Evolutionary conservation across 2,329 filamentous ascomycete genomes (phyloP), one percentile per base, ranked within the genome.

Genomic region (Pseudofabraea citricarpa): DNA sequence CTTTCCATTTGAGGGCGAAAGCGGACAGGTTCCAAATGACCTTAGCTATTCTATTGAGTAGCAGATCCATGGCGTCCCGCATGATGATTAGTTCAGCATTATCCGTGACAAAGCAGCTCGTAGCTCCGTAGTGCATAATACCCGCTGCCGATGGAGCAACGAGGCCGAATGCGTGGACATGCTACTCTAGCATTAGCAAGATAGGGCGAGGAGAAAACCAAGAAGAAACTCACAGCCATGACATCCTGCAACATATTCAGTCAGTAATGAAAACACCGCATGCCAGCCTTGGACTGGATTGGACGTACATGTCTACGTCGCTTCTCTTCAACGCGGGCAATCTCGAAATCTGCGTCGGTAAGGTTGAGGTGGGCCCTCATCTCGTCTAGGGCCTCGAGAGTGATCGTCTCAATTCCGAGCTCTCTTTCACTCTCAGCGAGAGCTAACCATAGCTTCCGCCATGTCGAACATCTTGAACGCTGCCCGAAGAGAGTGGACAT

Each of bases 371-470:
- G 75, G n/a, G 79, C 76, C 51, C 77, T 74, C 78, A 95, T 86
- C 65, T 90, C 77, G 46, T 82, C 75, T 41, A 96, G 71, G 7
- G 90, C 90, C 57, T 91, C 80, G 16, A 75, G 64, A 12, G 78
- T 81, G 60, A 95, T 90, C n/a, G n/a, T n/a, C 6, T 77, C 70
- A 33, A 95, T 77, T 2, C 90, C 90, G 2, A 95, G 76, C 64
- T 90, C 85, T 63, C 82, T 83, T 71, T 95, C 85, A 8, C 77
- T 74, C 71, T 95, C 84, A 18, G 90, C 90, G 9, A 95, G 83
- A 67, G 76, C 82, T 33, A 91, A 71, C 90, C 90, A 96, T 31
- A n/a, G 87, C 76, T 31, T 12, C 51, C 90, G 81, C 89, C 89
- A 94, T 44, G 81, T 89, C 32, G 79, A 83, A 64, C 83, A 80